Evolutionary conservation across 768 basidiomycete genomes (phyloP).

Genomic region (Boletus tylopilopsis): DNA sequence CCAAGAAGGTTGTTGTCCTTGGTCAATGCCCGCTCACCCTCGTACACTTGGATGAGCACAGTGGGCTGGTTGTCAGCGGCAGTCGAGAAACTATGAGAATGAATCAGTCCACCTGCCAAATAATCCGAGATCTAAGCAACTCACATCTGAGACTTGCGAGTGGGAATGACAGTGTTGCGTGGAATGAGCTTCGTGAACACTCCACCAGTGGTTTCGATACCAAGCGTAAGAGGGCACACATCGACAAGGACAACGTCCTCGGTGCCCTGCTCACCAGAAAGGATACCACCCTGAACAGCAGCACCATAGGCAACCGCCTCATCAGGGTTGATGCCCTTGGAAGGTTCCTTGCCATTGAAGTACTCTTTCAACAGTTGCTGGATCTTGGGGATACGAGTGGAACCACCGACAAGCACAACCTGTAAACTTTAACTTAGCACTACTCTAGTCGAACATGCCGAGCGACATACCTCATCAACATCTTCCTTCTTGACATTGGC

Average conservation of each 20-base stretch:
- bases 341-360: slow-evolving; percentile 94
- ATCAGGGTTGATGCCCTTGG: too few species aligned
- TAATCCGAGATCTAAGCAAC: slow-evolving; percentile 19
- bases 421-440: too few species aligned
- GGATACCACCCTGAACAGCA: slow-evolving; percentile 97
- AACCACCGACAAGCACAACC: too few species aligned
- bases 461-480: too few species aligned
- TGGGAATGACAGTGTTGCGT: slow-evolving; percentile 96
- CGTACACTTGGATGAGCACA: slow-evolving; percentile 94
- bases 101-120: too few species aligned
- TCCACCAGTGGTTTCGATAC: slow-evolving; percentile 98
- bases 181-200: slow-evolving; percentile 98
- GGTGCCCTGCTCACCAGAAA: slow-evolving; percentile 90
- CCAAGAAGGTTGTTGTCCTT: slow-evolving; percentile 99
- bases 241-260: slow-evolving; percentile 93
- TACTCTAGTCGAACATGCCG: too few species aligned
- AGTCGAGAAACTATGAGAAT: neutral
- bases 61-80: slow-evolving; percentile 90
- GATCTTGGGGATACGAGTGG: too few species aligned
- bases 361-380: too few species aligned
- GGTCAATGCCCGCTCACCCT: slow-evolving; percentile 94
- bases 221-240: slow-evolving; percentile 93
- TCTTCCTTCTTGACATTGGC: too few species aligned
- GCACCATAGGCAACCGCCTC: slow-evolving; percentile 99
- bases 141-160: slow-evolving; percentile 91